Evolutionary conservation across 768 basidiomycete genomes (phyloP).

Genomic region (Mycena belliarum): DNA sequence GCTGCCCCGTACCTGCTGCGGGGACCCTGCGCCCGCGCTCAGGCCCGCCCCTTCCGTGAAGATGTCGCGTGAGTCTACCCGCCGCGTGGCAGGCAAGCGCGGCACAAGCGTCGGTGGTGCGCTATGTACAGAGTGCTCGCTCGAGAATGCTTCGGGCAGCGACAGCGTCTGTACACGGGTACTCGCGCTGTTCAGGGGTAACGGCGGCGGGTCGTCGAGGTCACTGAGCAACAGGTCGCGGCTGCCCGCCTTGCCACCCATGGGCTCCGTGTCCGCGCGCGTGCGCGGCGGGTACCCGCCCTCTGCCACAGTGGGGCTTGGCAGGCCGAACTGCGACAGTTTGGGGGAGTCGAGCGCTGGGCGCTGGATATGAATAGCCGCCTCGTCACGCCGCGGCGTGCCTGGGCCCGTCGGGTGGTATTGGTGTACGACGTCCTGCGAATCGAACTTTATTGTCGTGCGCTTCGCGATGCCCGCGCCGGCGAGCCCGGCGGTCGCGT

Average conservation of each 20-base stretch:
- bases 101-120: conserved; percentile 47
- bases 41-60: conserved; percentile 30
- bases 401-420: conserved; percentile 63
- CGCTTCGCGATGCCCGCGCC: conserved; percentile 33
- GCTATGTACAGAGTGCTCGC: conserved; percentile 40
- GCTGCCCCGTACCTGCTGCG: conserved; percentile 21
- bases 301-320: conserved; percentile 22
- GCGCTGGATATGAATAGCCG: conserved; percentile 48
- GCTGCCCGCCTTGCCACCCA: conserved; percentile 8
- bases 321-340: conserved; percentile 30
- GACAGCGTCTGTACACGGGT: conserved; percentile 31
- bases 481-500: conserved; percentile 30
- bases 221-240: conserved; percentile 17
- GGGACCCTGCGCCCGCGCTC: neutral
- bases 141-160: conserved; percentile 30
- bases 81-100: conserved; percentile 30
- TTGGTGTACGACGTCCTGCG: conserved; percentile 71
- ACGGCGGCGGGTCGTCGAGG: conserved; percentile 17
- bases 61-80: conserved; percentile 40
- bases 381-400: conserved; percentile 35
- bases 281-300: conserved; percentile 17
- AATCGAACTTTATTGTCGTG: conserved; percentile 77
- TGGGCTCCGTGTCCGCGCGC: conserved; percentile 15
- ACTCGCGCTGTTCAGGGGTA: neutral
- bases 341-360: conserved; percentile 37